These are phyloP conservation scores for Chimonanthus praecox DNA, from an alignment of 164 flowering plant genomes.

Conservation along the genomic window DNA sequence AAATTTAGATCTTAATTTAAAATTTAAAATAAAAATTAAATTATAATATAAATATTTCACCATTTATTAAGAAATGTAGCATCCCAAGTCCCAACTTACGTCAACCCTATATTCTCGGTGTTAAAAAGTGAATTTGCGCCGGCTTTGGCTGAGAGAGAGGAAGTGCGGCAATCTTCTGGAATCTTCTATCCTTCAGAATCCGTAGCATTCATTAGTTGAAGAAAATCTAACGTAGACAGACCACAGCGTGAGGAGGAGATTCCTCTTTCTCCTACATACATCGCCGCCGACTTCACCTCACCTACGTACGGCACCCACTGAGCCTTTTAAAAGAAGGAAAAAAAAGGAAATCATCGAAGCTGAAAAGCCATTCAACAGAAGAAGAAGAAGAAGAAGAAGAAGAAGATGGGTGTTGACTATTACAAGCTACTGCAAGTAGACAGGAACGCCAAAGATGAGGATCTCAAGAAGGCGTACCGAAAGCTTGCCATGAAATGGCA, in stretches of 20 bases:
- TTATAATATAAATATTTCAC: no score
- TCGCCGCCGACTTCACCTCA: not conserved
- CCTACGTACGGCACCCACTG: not conserved
- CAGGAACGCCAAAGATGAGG: conserved; percentile 54
- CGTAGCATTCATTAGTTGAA: no score
- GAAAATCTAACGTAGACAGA: not conserved
- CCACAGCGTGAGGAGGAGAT: not conserved
- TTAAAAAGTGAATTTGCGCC: no score
- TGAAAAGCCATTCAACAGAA: not conserved
- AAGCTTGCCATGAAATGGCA: conserved; percentile 80
- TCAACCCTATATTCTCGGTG: no score
- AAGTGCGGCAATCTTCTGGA: no score
- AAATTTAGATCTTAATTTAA: no score
- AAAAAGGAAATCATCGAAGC: not conserved
- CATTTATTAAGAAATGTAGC: no score
- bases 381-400: not conserved
- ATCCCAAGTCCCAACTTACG: no score
- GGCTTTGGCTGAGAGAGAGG: no score
- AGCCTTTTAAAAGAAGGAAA: not conserved
- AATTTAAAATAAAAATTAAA: no score
- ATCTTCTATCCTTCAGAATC: no score
- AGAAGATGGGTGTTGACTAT: conserved; percentile 61
- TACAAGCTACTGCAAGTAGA: conserved; percentile 56
- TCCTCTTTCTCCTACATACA: not conserved
- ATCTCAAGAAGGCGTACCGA: conserved; percentile 64